Conservation (phyloP, 2,329 filamentous ascomycete species). For the Biscogniauxia sp. region DNA sequence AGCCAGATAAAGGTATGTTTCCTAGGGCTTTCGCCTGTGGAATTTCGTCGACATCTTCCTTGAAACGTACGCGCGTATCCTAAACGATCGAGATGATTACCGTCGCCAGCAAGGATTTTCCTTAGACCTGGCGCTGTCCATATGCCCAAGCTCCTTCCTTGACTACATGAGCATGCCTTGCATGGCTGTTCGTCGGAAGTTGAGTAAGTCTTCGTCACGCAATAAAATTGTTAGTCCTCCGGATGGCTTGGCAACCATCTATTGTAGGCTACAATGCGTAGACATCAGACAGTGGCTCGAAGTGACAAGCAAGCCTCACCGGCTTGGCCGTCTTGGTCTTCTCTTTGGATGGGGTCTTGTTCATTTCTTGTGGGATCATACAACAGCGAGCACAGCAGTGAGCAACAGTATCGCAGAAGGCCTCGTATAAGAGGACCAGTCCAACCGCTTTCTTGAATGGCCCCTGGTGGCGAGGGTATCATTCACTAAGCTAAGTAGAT, state of each 20-base stretch:
- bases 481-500: constrained; percentile 1
- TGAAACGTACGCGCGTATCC: constrained; percentile 32
- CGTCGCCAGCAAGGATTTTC: constrained; percentile 20
- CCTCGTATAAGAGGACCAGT: neutral
- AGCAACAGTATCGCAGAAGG: constrained; percentile 37
- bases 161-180: constrained; percentile 18
- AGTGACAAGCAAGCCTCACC: constrained; percentile 18
- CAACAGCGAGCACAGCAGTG: constrained; percentile 52
- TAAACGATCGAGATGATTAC: constrained; percentile 30
- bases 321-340: constrained; percentile 19
- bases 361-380: constrained; percentile 25
- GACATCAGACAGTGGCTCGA: constrained; percentile 28
- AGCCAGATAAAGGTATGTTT: constrained; percentile 99
- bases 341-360: constrained; percentile 13
- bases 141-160: constrained; percentile 40
- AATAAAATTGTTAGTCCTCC: constrained; percentile 39
- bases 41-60: constrained; percentile 65
- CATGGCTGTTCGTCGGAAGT: constrained; percentile 47
- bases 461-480: constrained; percentile 5
- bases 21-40: constrained; percentile 71
- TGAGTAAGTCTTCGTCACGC: constrained; percentile 57
- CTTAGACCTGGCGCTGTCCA: constrained; percentile 21
- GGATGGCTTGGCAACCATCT: constrained; percentile 54
- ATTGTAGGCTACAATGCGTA: constrained; percentile 25
- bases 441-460: neutral